Percentiles rank a stretch among this genome's conserved stretches.
These are phyloP conservation scores for Penicillium sclerotiorum DNA, from an alignment of 2,329 filamentous ascomycete species.

Conservation along the genomic window DNA sequence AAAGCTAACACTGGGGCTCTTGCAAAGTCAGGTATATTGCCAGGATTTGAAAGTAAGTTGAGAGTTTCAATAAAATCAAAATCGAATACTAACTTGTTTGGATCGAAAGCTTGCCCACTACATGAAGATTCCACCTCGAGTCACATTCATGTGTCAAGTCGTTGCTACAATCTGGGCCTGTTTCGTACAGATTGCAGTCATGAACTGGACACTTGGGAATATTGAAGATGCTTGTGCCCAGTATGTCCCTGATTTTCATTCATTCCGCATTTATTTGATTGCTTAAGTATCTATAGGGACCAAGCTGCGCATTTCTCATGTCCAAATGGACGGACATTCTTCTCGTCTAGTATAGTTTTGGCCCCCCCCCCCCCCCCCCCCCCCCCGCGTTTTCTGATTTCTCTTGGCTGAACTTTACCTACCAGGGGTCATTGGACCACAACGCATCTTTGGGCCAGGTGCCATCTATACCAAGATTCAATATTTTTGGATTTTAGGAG, in stretches of 20 bases:
- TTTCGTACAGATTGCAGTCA: slow-evolving; percentile 49
- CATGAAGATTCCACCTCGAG: slow-evolving; percentile 44
- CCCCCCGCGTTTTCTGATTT: too few relatives aligned
- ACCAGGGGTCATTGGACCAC: slow-evolving; percentile 69
- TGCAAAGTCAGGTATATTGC: slow-evolving; percentile 18
- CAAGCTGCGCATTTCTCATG: slow-evolving; percentile 60
- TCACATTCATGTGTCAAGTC: slow-evolving; percentile 54
- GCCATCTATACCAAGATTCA: slow-evolving; percentile 65
- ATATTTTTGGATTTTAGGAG: slow-evolving; percentile 70
- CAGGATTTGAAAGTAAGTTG: slow-evolving; percentile 18
- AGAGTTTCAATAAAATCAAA: background rate
- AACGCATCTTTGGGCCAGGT: slow-evolving; percentile 64
- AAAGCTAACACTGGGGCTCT: background rate
- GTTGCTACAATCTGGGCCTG: slow-evolving; percentile 50
- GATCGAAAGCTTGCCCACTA: slow-evolving; percentile 25
- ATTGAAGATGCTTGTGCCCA: slow-evolving; percentile 46
- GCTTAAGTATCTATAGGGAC: slow-evolving; percentile 8
- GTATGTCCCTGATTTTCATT: slow-evolving; percentile 30
- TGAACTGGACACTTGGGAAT: slow-evolving; percentile 49
- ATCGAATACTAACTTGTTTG: background rate
- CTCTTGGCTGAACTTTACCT: too few relatives aligned
- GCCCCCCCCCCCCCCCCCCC: too few relatives aligned
- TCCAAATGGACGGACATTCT: slow-evolving; percentile 59
- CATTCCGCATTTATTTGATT: background rate
- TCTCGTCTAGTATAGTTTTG: slow-evolving; percentile 69